Evolutionary conservation across 805 yeast species (phyloP).

Genomic region (Lachancea kluyveri): DNA sequence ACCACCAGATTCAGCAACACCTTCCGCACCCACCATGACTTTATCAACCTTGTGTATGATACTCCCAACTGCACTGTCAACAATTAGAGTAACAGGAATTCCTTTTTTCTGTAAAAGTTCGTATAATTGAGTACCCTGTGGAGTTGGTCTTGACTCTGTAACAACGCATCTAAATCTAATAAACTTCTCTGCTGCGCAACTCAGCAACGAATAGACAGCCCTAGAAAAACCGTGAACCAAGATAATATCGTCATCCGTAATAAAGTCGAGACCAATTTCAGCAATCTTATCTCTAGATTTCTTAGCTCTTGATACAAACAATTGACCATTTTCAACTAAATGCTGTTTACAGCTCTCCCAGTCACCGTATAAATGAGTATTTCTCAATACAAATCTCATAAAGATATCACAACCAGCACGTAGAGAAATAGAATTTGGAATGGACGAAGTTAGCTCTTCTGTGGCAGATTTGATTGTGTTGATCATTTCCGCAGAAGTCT

Average conservation of each 20-base stretch:
- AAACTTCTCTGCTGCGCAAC: constrained; percentile 68
- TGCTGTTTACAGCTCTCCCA: constrained; percentile 92
- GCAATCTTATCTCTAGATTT: constrained; percentile 86
- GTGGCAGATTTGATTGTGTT: constrained; percentile 74
- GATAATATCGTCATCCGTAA: constrained; percentile 86
- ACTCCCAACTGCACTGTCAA: constrained; percentile 91
- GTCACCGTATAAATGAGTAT: constrained; percentile 76
- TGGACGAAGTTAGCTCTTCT: constrained; percentile 63
- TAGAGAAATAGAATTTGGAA: constrained; percentile 85
- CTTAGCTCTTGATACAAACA: constrained; percentile 87
- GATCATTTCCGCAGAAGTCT: constrained; percentile 90
- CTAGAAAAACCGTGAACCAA: constrained; percentile 89
- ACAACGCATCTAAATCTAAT: constrained; percentile 85
- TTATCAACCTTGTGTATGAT: constrained; percentile 88
- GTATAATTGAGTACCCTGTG: constrained; percentile 70
- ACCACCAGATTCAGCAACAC: constrained; percentile 98
- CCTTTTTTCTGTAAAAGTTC: constrained; percentile 57
- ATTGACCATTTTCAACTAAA: constrained; percentile 86
- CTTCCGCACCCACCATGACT: constrained; percentile 96
- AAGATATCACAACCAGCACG: constrained; percentile 98
- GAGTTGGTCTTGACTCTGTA: constrained; percentile 87
- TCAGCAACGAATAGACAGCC: constrained; percentile 73
- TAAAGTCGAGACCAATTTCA: constrained; percentile 78
- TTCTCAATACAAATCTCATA: constrained; percentile 86
- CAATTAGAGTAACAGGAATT: constrained; percentile 82